phyloP scores from a whole-genome alignment of 2,329 filamentous ascomycete genomes.

The Xylariales sp. region DNA sequence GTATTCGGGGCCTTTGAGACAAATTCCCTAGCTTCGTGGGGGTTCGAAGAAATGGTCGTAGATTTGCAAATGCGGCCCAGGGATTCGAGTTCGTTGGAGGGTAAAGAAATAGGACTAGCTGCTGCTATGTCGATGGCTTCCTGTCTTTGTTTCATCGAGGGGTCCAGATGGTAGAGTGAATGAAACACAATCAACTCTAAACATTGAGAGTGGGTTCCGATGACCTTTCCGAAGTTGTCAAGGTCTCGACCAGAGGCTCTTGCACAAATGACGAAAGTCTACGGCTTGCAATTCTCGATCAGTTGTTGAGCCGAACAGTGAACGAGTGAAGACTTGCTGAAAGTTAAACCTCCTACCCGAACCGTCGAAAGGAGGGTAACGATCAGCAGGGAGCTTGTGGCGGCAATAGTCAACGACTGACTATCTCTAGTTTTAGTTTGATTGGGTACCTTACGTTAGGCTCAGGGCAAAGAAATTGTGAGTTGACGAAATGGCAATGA shows the following conservation, averaged over 20 bases:
- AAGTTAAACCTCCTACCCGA: no score
- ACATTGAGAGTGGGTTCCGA: background rate
- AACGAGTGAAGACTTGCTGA: no score
- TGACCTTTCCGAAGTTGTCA: constrained; percentile 2
- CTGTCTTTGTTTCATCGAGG: constrained; percentile 10
- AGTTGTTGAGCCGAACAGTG: no score
- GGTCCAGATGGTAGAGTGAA: background rate
- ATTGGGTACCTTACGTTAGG: no score
- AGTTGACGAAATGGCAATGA: no score
- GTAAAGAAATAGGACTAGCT: background rate
- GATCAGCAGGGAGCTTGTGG: no score
- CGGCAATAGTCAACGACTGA: no score
- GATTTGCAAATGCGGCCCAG: constrained; percentile 21
- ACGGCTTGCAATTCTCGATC: no score
- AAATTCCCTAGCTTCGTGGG: background rate
- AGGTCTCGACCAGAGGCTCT: constrained; percentile 1
- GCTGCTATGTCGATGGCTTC: background rate
- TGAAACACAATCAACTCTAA: constrained; percentile 3
- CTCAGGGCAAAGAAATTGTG: no score
- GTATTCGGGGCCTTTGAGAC: constrained; percentile 1
- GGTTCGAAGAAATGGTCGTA: constrained; percentile 13
- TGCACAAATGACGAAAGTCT: no score
- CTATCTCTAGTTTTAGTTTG: no score
- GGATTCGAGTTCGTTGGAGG: constrained; percentile 17
- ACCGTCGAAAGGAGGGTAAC: no score